A percentile compares a stretch with the other conserved stretches of the same genome.
phyloP scores from a whole-genome alignment of 2,329 filamentous ascomycete species.

The Beauveria brongniartii region DNA sequence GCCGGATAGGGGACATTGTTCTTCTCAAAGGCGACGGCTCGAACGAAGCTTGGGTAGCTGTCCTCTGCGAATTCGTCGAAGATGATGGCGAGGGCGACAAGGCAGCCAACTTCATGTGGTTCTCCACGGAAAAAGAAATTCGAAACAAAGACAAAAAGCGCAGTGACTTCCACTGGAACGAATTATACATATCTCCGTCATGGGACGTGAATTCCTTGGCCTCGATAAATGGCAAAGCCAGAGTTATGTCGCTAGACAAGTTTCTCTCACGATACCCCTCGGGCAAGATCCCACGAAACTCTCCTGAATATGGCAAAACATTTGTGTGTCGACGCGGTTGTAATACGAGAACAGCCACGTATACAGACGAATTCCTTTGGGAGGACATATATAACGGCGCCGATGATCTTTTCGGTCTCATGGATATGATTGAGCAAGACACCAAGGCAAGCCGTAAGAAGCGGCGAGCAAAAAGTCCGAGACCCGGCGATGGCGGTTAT shows the following conservation, averaged over 20 bases:
- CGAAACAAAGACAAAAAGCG: slow-evolving; percentile 75
- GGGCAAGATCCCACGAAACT: slow-evolving; percentile 64
- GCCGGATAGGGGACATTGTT: slow-evolving; percentile 73
- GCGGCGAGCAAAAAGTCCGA: slow-evolving; percentile 23
- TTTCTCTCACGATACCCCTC: slow-evolving; percentile 65
- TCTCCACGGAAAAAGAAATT: slow-evolving; percentile 85
- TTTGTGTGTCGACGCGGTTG: slow-evolving; percentile 88
- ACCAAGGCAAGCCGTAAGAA: slow-evolving; percentile 57
- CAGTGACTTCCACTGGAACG: slow-evolving; percentile 72
- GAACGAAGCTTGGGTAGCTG: slow-evolving; percentile 85
- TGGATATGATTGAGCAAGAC: slow-evolving; percentile 58
- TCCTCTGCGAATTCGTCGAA: slow-evolving; percentile 76
- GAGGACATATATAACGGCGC: slow-evolving; percentile 70
- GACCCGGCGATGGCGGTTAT: slow-evolving; percentile 25
- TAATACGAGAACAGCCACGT: slow-evolving; percentile 79
- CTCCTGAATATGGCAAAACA: slow-evolving; percentile 71
- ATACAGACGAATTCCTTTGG: slow-evolving; percentile 89
- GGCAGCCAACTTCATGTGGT: slow-evolving; percentile 90
- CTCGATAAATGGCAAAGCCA: slow-evolving; percentile 86
- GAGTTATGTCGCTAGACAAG: slow-evolving; percentile 61
- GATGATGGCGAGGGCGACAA: slow-evolving; percentile 57
- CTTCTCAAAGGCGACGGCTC: slow-evolving; percentile 80
- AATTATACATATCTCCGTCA: slow-evolving; percentile 82
- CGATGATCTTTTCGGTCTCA: slow-evolving; percentile 54
- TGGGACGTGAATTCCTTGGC: slow-evolving; percentile 81